These are phyloP conservation scores for Rhodosorus marinus DNA, from an alignment of 23 red algal species.

Conservation along the genomic window DNA sequence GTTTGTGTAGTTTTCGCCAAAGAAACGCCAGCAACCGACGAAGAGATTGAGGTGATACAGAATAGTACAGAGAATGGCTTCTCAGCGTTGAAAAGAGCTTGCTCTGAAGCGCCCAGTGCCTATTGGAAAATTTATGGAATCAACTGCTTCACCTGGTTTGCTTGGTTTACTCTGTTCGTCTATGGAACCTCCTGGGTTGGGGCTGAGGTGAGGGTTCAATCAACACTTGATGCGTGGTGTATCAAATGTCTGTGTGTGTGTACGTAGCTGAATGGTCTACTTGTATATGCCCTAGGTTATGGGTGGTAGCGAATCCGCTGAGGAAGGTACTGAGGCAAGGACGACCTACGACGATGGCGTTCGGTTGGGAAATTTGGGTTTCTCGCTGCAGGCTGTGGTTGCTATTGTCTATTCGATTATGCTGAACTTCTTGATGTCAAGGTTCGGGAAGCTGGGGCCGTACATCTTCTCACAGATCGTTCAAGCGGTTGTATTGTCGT, in stretches of 20 bases:
- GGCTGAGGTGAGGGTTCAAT: conserved; percentile 56
- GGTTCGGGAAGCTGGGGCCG: conserved; percentile 5
- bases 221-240: too few relatives aligned
- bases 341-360: conserved; percentile 62
- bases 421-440: conserved; percentile 3
- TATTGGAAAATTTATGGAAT: conserved; percentile 82
- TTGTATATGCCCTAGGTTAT: too few relatives aligned
- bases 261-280: too few relatives aligned
- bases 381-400: conserved; percentile 24
- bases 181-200: conserved; percentile 74
- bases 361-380: conserved; percentile 43
- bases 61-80: neutral
- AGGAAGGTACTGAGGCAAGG: conserved; percentile 5
- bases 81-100: neutral
- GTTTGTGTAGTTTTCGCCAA: neutral
- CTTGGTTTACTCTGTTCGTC: conserved; percentile 75
- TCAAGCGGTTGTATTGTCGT: conserved; percentile 22
- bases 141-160: conserved; percentile 85
- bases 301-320: conserved; percentile 24
- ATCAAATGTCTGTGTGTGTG: too few relatives aligned
- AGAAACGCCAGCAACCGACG: neutral
- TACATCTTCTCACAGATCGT: conserved; percentile 68
- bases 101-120: conserved; percentile 14
- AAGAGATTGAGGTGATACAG: neutral
- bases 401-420: conserved; percentile 37